Conservation (phyloP, 2,329 filamentous ascomycete species). For the Exophiala spinifera region DNA sequence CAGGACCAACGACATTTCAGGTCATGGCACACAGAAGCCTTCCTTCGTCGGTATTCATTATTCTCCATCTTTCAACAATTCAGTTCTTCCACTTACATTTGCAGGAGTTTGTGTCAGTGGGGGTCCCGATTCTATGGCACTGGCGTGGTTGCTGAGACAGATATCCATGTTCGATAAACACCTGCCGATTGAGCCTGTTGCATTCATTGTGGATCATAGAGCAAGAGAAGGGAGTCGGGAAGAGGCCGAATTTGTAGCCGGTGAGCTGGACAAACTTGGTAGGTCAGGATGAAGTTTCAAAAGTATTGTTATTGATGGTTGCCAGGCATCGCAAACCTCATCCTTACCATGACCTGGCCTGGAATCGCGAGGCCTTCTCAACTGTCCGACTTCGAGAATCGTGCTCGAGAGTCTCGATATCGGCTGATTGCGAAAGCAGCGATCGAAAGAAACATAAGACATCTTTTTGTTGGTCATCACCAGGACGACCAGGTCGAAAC, state of each 20-base stretch:
- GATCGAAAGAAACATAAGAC: constrained; percentile 48
- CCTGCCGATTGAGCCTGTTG: constrained; percentile 40
- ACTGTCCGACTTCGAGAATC: constrained; percentile 68
- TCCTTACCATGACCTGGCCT: constrained; percentile 54
- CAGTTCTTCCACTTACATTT: not conserved
- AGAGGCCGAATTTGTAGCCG: constrained; percentile 53
- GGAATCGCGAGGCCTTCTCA: constrained; percentile 37
- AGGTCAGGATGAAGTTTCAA: constrained; percentile 17
- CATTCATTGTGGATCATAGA: constrained; percentile 61
- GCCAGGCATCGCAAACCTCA: constrained; percentile 30
- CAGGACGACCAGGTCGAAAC: constrained; percentile 90
- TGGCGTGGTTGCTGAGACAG: constrained; percentile 69
- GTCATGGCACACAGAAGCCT: not conserved
- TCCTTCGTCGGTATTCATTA: constrained; percentile 9
- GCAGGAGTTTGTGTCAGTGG: constrained; percentile 74
- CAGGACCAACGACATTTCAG: not conserved
- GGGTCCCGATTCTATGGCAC: constrained; percentile 95
- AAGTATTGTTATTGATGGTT: constrained; percentile 31
- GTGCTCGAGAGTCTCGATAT: constrained; percentile 73
- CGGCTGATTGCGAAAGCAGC: constrained; percentile 65
- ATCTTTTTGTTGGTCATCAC: constrained; percentile 80
- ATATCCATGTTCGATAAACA: constrained; percentile 32
- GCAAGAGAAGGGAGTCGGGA: constrained; percentile 53
- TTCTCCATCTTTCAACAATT: no score
- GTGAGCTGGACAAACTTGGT: constrained; percentile 47